Evolutionary conservation across 23 red algal genomes (phyloP).

Genomic region (Gracilaria vermiculophylla): DNA sequence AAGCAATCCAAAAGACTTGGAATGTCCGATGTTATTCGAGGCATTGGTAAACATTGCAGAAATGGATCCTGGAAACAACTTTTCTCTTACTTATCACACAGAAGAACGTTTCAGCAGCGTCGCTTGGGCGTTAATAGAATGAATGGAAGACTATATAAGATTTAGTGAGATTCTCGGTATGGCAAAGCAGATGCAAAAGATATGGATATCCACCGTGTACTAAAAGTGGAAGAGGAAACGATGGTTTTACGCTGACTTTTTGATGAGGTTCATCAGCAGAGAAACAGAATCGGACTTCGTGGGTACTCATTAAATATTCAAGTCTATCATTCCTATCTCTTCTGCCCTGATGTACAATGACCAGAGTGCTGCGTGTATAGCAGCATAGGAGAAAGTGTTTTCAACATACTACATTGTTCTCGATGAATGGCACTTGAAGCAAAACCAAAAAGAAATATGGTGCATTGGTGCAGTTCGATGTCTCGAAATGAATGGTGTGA

Average conservation of each 20-base stretch:
- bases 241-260: neutral
- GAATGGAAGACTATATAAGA: slow-evolving; percentile 9
- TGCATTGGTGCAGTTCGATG: slow-evolving; percentile 1
- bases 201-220: neutral
- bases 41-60: neutral
- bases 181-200: neutral
- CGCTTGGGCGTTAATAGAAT: neutral
- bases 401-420: neutral
- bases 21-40: neutral
- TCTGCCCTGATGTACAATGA: neutral
- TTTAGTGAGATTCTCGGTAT: neutral
- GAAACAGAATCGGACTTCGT: slow-evolving; percentile 1
- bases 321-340: slow-evolving; percentile 22
- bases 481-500: no score
- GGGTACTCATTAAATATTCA: neutral
- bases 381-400: slow-evolving; percentile 5
- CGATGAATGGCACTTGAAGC: neutral
- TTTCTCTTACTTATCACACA: neutral
- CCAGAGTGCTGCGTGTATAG: slow-evolving; percentile 10
- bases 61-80: neutral
- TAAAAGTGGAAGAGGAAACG: neutral
- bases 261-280: slow-evolving; percentile 9
- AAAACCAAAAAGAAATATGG: neutral
- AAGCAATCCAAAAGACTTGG: neutral
- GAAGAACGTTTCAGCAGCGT: neutral